phyloP scores from a whole-genome alignment of 2,329 filamentous ascomycete species.

The Microsporum audouinii region DNA sequence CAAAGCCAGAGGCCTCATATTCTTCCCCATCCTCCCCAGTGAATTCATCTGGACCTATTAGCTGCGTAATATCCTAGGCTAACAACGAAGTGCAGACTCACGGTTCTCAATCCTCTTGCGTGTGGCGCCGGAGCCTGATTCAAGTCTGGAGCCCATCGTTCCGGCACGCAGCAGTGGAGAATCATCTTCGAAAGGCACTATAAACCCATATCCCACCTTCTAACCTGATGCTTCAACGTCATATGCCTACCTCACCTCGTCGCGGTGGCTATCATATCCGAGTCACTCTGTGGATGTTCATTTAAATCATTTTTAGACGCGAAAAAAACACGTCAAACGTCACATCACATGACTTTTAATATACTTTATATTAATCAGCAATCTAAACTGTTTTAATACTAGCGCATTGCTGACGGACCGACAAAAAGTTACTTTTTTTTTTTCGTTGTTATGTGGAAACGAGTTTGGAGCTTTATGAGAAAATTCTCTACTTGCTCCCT shows the following conservation, averaged over 20 bases:
- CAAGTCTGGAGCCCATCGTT: slow-evolving; percentile 51
- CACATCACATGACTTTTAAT: background rate
- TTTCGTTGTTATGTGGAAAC: slow-evolving; percentile 1
- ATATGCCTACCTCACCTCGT: background rate
- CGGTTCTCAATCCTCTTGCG: slow-evolving; percentile 53
- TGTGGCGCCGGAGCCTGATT: slow-evolving; percentile 47
- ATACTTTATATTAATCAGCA: background rate
- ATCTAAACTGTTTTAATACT: background rate
- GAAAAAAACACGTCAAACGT: background rate
- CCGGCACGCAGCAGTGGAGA: slow-evolving; percentile 3
- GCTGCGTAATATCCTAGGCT: background rate
- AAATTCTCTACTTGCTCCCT: slow-evolving; percentile 2
- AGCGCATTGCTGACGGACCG: background rate
- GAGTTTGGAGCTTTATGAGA: background rate
- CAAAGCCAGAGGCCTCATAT: slow-evolving; percentile 76
- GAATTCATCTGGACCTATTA: slow-evolving; percentile 49
- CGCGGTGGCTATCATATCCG: background rate
- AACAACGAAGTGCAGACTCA: slow-evolving; percentile 18
- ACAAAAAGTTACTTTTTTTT: background rate
- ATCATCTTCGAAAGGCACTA: slow-evolving; percentile 1
- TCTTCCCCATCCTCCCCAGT: slow-evolving; percentile 77
- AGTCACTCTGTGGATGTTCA: background rate
- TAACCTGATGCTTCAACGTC: background rate
- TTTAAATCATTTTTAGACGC: background rate
- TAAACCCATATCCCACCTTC: background rate